Evolutionary conservation across 2,329 filamentous ascomycete species (phyloP).

Genomic region (Eurotiales sp.): DNA sequence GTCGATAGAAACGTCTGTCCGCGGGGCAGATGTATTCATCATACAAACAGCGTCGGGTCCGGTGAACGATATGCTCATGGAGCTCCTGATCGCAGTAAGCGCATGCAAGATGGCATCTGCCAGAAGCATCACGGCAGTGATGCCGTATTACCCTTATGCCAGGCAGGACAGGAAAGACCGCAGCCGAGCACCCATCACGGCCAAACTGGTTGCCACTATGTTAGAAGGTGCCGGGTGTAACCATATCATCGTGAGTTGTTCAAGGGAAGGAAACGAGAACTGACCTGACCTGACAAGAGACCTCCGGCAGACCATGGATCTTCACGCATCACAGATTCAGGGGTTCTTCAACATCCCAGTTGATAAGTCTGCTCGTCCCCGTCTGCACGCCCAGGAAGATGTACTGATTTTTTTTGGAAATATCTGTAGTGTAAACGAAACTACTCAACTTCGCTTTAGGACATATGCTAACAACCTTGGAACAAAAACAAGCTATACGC

Average conservation of each 20-base stretch:
- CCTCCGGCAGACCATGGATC: constrained; percentile 77
- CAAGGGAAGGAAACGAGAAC: too few species aligned
- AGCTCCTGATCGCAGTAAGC: constrained; percentile 96
- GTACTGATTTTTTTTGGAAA: not conserved
- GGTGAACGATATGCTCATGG: constrained; percentile 97
- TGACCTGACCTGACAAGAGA: too few species aligned
- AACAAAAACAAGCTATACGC: constrained; percentile 71
- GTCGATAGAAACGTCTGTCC: constrained; percentile 89
- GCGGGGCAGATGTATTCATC: constrained; percentile 98
- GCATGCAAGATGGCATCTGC: constrained; percentile 83
- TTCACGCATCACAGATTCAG: constrained; percentile 89
- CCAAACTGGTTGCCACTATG: constrained; percentile 96
- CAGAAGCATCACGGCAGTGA: constrained; percentile 86
- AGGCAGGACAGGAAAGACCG: constrained; percentile 97
- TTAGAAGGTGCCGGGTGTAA: constrained; percentile 89
- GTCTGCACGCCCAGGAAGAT: not conserved
- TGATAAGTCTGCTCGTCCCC: constrained; percentile 54
- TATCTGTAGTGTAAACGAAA: not conserved
- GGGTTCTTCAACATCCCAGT: constrained; percentile 90
- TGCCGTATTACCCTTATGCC: constrained; percentile 93
- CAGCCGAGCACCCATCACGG: constrained; percentile 88
- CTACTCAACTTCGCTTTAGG: not conserved
- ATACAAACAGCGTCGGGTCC: constrained; percentile 93
- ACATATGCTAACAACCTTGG: not conserved
- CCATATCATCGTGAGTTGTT: constrained; percentile 62